Base-by-base conservation (phyloP, 202 grass and related monocot genomes). In the Schoenoplectus tabernaemontani region DNA sequence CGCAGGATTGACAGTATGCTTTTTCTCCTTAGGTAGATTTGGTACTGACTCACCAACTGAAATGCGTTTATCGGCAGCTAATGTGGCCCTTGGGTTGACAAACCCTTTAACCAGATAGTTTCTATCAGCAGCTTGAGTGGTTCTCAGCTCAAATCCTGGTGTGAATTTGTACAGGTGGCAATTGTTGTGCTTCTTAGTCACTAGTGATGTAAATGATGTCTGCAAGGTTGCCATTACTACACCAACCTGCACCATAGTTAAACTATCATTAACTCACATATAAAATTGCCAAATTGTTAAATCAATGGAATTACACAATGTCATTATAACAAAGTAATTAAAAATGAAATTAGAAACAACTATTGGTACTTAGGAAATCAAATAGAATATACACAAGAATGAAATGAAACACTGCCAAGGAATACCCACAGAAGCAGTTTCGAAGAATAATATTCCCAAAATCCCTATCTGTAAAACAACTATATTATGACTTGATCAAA, bases 221-320 rank as follows among this genome's bases (percentile, higher is more conserved):
- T 92, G 91, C 41, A 92, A 68, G 26, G 83, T 87, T 62, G 90
- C 90, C 96, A 99, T 99, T 84, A 88, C 41, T 87, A 92, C 70
- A 56, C 59, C 43, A 73, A 83, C 17, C 64, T 28, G 50, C 17
- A 82, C 5, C 46, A 47, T 71, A 91, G 68, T 42, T 34, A 68
- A 50, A 42, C 16, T 24, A 12, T 47, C n/a, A n/a, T 47, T 26
- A 72, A 15, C 37, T 75, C 16, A 37, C 19, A 48, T 26, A 26
- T 71, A 28, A 16, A 12, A 16, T 7, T n/a, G n/a, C 4, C 10
- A 11, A 7, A 7, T 70, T 70, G 24, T 70, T 28, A 26, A 16
- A 48, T 26, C 2, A 30, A 4, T 46, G 4, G 9, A 46, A 71
- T 44, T 32, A 17, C 17, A 24, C 8, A 46, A 44, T 20, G 37